Conservation (phyloP, 805 yeast genomes). For the Yamadazyma sp. region DNA sequence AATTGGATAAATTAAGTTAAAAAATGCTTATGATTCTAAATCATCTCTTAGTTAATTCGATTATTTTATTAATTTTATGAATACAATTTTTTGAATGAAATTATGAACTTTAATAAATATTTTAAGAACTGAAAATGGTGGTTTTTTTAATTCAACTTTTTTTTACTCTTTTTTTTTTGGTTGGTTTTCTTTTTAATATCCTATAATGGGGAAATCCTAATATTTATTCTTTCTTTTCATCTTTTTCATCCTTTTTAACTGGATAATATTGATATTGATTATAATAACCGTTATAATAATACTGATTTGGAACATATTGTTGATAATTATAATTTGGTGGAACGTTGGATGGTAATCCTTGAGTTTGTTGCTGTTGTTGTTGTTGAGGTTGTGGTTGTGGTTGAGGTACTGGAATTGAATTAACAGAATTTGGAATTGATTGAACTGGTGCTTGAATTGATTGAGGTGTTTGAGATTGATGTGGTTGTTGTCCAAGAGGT, state of each 20-base stretch:
- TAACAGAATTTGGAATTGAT: conserved; percentile 2
- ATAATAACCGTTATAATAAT: conserved; percentile 17
- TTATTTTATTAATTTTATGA: no score
- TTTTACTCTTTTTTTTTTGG: no score
- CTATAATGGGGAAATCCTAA: no score
- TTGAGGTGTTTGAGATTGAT: background rate
- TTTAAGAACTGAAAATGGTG: no score
- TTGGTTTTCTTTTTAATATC: no score
- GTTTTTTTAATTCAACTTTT: no score
- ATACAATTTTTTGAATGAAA: no score
- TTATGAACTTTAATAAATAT: no score
- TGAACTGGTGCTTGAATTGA: conserved; percentile 1
- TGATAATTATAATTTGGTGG: conserved; percentile 20
- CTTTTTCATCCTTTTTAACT: conserved; percentile 11
- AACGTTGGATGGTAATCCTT: background rate
- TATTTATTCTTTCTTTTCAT: conserved; percentile 10
- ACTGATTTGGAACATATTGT: conserved; percentile 23
- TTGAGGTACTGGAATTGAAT: conserved; percentile 3
- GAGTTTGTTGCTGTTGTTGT: conserved; percentile 13
- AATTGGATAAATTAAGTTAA: no score
- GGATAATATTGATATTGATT: conserved; percentile 13
- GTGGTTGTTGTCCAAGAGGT: conserved; percentile 2
- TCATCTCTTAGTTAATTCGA: no score
- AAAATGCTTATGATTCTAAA: no score
- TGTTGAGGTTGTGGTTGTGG: conserved; percentile 8